Base-by-base conservation (phyloP, 1,284 basidiomycete species). In the Takashimella tepidaria region DNA sequence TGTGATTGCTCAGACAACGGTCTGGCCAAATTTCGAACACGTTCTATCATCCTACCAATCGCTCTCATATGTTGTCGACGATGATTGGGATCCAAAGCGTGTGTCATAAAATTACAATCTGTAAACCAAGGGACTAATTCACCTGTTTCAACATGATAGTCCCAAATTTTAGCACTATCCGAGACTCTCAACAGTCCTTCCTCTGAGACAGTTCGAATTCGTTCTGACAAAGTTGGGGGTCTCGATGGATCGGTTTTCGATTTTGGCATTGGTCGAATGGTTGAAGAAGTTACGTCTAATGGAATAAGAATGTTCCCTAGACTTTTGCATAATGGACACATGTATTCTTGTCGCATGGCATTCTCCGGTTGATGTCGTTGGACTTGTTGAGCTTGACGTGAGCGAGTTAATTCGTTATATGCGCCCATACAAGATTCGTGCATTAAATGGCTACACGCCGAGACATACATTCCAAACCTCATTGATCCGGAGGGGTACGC, bases 321-420 rank as follows among this genome's bases (percentile, higher is more conserved):
- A 62, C 89, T 92, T 77, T 98, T 98, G 80, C 96, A 99, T n/a
- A 99, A 77, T 0, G 96, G 96, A 67, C 96, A 98, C 50, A 98
- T 89, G 76, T 87, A 98, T 72, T 99, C 96, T 69, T 89, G 88
- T 43, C 96, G 82, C 19, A 87, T 84, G 26, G 93, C 88, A 66
- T 86, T 89, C 71, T 98, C 95, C 0, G 96, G 95, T 66, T 98
- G 95, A 63, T 95, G 93, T 27, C 96, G 81, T 5, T 92, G 91
- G 3, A 90, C 85, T 67, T 98, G 95, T 0, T 86, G 81, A 4
- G 88, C 83, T 72, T 98, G 96, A 16, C 95, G 84, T 60, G 88
- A 86, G 53, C 91, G 84, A 51, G 96, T 88, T 16, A 91, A 92
- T 3, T 83, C 76, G 62, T 84, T 92, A 73, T 98, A 98, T 1